Conservation (phyloP, 2,329 filamentous ascomycete genomes). For the Daldinia sp. region DNA sequence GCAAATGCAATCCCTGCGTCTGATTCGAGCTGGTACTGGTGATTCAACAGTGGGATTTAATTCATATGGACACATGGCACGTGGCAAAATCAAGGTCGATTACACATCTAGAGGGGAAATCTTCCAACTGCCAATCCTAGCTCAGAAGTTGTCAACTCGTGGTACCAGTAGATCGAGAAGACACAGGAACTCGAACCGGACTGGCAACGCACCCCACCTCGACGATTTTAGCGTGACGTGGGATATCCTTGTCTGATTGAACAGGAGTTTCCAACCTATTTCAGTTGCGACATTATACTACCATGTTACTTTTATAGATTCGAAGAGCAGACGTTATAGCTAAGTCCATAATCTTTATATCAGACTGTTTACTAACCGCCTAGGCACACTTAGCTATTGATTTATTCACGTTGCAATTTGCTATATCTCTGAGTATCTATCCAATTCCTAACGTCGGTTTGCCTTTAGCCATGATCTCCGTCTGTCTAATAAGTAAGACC, state of each 20-base stretch:
- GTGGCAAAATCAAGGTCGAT: background rate
- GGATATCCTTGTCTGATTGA: slow-evolving; percentile 32
- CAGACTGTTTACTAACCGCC: background rate
- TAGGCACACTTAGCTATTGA: background rate
- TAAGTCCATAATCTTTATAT: slow-evolving; percentile 6
- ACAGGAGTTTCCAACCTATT: slow-evolving; percentile 29
- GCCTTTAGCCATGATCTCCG: background rate
- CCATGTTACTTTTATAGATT: slow-evolving; percentile 13
- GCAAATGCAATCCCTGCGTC: background rate
- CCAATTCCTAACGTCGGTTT: background rate
- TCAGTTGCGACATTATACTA: slow-evolving; percentile 22
- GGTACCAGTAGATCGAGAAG: slow-evolving; percentile 16
- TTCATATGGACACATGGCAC: background rate
- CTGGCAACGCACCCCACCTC: slow-evolving; percentile 25
- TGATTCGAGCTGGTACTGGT: background rate
- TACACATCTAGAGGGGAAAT: slow-evolving; percentile 8
- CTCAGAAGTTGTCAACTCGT: slow-evolving; percentile 21
- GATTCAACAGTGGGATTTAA: background rate
- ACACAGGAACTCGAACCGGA: slow-evolving; percentile 16
- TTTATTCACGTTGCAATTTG: no score
- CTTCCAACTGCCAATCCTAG: slow-evolving; percentile 14
- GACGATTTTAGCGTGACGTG: slow-evolving; percentile 23
- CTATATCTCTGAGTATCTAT: background rate
- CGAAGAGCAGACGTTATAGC: slow-evolving; percentile 20
- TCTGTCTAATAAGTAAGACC: background rate